Conservation (phyloP, 805 yeast species). For the Teunomyces atbi region DNA sequence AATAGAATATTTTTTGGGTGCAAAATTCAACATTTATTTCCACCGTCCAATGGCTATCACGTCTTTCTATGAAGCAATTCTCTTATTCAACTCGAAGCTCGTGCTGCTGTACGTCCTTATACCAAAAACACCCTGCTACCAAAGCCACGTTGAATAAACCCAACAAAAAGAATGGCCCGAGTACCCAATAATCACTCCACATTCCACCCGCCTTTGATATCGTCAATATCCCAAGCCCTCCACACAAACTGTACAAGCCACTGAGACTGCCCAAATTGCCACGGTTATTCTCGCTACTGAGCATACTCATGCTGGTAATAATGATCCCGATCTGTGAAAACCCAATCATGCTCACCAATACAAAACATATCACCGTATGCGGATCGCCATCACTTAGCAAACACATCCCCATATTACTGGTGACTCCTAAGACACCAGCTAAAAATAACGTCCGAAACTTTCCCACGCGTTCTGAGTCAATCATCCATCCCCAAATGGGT, state of each 20-base stretch:
- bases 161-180: conserved; percentile 58
- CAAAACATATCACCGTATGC: conserved; percentile 33
- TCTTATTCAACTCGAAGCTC: not conserved
- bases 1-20: not conserved
- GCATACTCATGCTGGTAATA: conserved; percentile 62
- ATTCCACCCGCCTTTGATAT: conserved; percentile 62
- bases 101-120: not conserved
- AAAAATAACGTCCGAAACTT: conserved; percentile 27
- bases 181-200: conserved; percentile 54
- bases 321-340: conserved; percentile 61
- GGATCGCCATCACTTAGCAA: conserved; percentile 30
- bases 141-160: conserved; percentile 37
- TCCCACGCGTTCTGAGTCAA: conserved; percentile 42
- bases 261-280: conserved; percentile 60
- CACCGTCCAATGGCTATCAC: no score
- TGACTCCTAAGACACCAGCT: conserved; percentile 42
- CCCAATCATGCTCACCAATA: conserved; percentile 48
- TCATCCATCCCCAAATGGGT: conserved; percentile 61
- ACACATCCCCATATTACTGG: conserved; percentile 39
- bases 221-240: conserved; percentile 64
- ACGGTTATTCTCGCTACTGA: conserved; percentile 34
- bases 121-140: conserved; percentile 11
- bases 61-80: no score
- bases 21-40: not conserved
- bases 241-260: conserved; percentile 67